Base-by-base conservation (phyloP, 371 early-diverging fungal species). In the Rhizopus delemar region DNA sequence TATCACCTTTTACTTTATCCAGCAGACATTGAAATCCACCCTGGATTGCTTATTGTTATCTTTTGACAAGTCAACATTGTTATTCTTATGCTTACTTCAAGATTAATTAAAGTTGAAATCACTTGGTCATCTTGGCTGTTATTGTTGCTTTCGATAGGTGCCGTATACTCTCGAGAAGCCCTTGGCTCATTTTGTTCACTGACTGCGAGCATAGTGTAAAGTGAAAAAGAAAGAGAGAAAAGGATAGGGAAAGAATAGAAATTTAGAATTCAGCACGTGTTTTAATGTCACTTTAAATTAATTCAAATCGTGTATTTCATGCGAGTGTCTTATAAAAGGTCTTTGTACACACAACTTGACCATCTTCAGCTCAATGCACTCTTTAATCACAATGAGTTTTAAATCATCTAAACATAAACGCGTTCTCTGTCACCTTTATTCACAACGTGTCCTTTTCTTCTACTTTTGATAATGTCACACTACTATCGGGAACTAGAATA, bases 1-100 rank as follows among this genome's bases (percentile, higher is more conserved):
- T 57, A 53, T 80, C 76, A 4, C 63, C 52, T 62, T 79, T 79
- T 11, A 79, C 78, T 62, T 74, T 74, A 41, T 78, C 76, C 32
- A 78, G 57, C 43, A 79, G 43, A 56, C 70, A 67, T 33, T 68
- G 69, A 41, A 78, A 66, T 12, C 78, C 78, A 41, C 68, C 63
- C 78, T 75, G 51, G 16, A n/a, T 4, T 16, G 4, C 29, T 38
- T 16, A 13, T 29, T 45, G 7, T 32, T 22, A 11, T 8, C 38
- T n/a, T 32, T 16, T 22, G 9, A 50, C 41, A 50, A 41, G 13
- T 8, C 7, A 9, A 28, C 12, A 32, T 51, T 9, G 3, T 51
- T 50, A 12, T 55, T 51, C n/a, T n/a, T 16, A 35, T 12, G 16
- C 22, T 52, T 64, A 64, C 65, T 45, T 64, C 65, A 9, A 62